phyloP scores from a whole-genome alignment of 2,329 filamentous ascomycete species.

The Fusarium citri region DNA sequence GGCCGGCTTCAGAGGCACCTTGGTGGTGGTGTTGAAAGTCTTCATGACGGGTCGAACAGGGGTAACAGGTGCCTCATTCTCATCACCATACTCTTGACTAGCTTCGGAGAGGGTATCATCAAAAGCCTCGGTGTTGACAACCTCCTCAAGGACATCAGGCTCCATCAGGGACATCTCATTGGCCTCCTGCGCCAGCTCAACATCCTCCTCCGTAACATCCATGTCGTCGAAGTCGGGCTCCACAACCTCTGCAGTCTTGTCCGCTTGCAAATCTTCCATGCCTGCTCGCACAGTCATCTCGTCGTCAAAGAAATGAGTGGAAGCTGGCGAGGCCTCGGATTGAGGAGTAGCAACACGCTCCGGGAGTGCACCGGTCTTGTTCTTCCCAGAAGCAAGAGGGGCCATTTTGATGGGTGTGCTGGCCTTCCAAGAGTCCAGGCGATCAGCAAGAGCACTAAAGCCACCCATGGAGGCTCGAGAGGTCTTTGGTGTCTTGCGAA shows the following conservation, averaged over 20 bases:
- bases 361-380: slow-evolving; percentile 48
- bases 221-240: slow-evolving; percentile 58
- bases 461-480: slow-evolving; percentile 56
- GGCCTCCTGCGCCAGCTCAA: slow-evolving; percentile 68
- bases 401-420: slow-evolving; percentile 59
- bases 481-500: slow-evolving; percentile 41
- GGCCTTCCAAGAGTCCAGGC: slow-evolving; percentile 72
- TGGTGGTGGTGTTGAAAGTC: slow-evolving; percentile 76
- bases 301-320: slow-evolving; percentile 70
- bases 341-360: slow-evolving; percentile 30
- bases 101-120: slow-evolving; percentile 68
- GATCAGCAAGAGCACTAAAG: slow-evolving; percentile 72
- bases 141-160: slow-evolving; percentile 54
- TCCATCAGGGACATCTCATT: slow-evolving; percentile 70
- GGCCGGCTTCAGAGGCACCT: slow-evolving; percentile 78
- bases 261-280: slow-evolving; percentile 17
- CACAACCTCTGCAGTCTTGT: slow-evolving; percentile 42
- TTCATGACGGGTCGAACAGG: slow-evolving; percentile 65
- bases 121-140: slow-evolving; percentile 49
- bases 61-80: slow-evolving; percentile 69
- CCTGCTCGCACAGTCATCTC: slow-evolving; percentile 61
- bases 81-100: slow-evolving; percentile 75
- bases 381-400: slow-evolving; percentile 43
- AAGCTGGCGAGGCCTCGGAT: slow-evolving; percentile 54
- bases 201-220: slow-evolving; percentile 65